Evolutionary conservation across 108 stramenopile genomes (phyloP).

Genomic region (Skeletonema tropicum): DNA sequence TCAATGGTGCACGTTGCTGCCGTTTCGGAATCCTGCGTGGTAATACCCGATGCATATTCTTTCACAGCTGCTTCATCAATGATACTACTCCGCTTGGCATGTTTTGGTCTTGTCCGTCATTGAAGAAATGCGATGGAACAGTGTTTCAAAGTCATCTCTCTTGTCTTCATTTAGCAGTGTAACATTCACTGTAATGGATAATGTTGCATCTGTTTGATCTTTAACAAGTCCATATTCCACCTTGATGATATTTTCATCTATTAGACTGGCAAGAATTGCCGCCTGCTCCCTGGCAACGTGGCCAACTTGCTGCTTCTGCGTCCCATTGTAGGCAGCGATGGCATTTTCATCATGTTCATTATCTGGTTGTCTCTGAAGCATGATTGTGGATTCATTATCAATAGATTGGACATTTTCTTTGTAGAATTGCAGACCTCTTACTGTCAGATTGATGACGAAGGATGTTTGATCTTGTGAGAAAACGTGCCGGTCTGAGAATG

Average conservation of each 20-base stretch:
- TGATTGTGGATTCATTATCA: background rate
- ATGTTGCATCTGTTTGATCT: background rate
- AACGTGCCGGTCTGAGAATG: background rate
- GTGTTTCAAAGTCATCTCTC: slow-evolving; percentile 8
- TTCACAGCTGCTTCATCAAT: slow-evolving; percentile 14
- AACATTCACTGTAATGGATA: background rate
- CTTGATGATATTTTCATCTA: slow-evolving; percentile 11
- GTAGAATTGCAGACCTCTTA: slow-evolving; percentile 14
- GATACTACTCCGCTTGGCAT: background rate
- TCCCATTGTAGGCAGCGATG: slow-evolving; percentile 7
- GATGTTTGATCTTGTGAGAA: background rate
- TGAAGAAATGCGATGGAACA: background rate
- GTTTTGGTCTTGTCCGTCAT: background rate
- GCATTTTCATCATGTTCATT: slow-evolving; percentile 24
- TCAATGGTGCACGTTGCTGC: slow-evolving; percentile 17
- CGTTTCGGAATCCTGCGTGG: slow-evolving; percentile 18
- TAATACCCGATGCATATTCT: slow-evolving; percentile 15
- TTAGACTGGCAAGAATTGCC: slow-evolving; percentile 6
- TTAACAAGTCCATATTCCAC: slow-evolving; percentile 14
- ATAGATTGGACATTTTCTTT: slow-evolving; percentile 12
- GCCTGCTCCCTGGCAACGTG: slow-evolving; percentile 32
- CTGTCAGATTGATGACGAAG: slow-evolving; percentile 3
- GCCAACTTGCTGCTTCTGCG: background rate
- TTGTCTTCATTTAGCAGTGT: slow-evolving; percentile 6
- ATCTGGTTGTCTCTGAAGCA: slow-evolving; percentile 11